phyloP scores from a whole-genome alignment of 139 green algal species.

The Pleodorina starrii region DNA sequence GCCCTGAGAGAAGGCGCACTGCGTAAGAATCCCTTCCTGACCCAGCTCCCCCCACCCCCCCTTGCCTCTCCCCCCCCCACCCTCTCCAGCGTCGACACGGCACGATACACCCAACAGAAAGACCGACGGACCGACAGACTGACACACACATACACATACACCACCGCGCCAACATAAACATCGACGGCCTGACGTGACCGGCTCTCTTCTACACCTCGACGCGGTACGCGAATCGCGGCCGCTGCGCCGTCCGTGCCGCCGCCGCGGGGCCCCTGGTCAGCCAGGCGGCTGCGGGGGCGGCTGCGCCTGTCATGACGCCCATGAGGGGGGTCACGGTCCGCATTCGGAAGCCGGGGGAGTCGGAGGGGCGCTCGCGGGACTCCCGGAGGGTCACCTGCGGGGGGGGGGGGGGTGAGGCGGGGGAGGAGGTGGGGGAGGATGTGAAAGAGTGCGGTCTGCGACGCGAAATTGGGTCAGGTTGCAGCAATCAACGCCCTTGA shows the following conservation, averaged over 20 bases:
- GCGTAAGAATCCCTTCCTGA: too few species aligned
- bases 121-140: too few species aligned
- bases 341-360: neutral
- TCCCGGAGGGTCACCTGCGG: neutral
- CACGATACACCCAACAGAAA: too few species aligned
- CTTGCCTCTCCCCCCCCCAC: too few species aligned
- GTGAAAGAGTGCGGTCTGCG: neutral
- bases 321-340: slow-evolving; percentile 32
- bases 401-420: too few species aligned
- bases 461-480: neutral
- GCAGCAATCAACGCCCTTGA: neutral
- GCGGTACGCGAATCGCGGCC: slow-evolving; percentile 30
- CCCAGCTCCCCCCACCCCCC: too few species aligned
- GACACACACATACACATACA: too few species aligned
- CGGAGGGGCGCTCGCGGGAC: neutral
- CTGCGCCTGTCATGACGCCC: neutral
- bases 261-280: neutral
- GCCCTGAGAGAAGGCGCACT: too few species aligned
- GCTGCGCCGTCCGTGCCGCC: neutral
- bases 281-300: neutral
- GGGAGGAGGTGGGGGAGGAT: too few species aligned
- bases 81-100: too few species aligned
- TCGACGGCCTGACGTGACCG: too few species aligned
- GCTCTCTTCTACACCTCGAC: slow-evolving; percentile 8
- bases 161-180: too few species aligned